Evolutionary conservation across 176 grass and related monocot genomes (phyloP).

Genomic region (Carex cristatella): DNA sequence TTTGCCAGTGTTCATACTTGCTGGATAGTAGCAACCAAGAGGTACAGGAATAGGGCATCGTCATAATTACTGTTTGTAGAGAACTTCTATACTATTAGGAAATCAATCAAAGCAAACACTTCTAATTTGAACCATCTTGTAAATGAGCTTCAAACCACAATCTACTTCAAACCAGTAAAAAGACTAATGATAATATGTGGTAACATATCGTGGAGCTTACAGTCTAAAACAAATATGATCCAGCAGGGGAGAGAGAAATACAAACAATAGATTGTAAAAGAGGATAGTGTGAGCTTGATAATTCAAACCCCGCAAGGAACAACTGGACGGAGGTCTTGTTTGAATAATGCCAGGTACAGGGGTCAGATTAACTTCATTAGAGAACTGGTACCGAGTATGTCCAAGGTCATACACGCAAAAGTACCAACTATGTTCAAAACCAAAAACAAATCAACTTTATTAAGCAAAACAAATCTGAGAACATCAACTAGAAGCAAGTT

Average conservation of each 20-base stretch:
- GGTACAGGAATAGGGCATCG: neutral
- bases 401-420: neutral
- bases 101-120: neutral
- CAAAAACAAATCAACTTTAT: neutral
- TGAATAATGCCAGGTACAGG: neutral
- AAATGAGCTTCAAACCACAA: neutral
- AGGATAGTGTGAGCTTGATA: neutral
- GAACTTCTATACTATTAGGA: neutral
- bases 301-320: neutral
- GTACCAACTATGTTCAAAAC: neutral
- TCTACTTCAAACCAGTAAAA: neutral
- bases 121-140: neutral
- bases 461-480: neutral
- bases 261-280: neutral
- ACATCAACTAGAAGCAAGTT: neutral
- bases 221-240: neutral
- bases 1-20: constrained; percentile 1
- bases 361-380: neutral
- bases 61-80: neutral
- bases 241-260: neutral
- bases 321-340: neutral
- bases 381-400: neutral
- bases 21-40: neutral
- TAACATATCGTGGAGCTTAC: neutral
- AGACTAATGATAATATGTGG: neutral